Evolutionary conservation across 768 basidiomycete genomes (phyloP).

Genomic region (Auriscalpium vulgare): DNA sequence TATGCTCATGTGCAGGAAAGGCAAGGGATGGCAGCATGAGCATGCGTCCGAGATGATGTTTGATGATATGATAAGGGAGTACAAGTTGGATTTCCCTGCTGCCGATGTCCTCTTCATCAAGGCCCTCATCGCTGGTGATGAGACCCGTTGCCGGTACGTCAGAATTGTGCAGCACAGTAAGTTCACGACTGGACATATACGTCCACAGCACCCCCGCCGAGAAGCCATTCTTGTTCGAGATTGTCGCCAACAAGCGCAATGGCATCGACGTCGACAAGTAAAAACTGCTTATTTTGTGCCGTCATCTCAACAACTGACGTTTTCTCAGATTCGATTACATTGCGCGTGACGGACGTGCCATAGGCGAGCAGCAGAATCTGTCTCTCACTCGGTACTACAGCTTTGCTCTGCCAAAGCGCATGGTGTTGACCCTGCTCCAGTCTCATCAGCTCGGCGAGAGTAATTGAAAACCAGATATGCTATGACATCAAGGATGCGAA

Average conservation of each 20-base stretch:
- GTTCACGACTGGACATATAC: background rate
- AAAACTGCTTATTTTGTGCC: conserved; percentile 2
- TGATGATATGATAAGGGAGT: conserved; percentile 52
- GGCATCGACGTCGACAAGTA: conserved; percentile 87
- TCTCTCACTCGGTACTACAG: conserved; percentile 33
- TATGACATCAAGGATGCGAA: conserved; percentile 80
- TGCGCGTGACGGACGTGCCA: conserved; percentile 60
- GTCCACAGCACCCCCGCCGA: conserved; percentile 23
- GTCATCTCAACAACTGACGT: background rate
- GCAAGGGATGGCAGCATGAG: conserved; percentile 62
- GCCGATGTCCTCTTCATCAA: conserved; percentile 59
- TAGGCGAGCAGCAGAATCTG: conserved; percentile 55
- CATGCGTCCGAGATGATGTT: conserved; percentile 81
- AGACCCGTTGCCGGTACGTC: conserved; percentile 40
- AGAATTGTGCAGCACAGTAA: background rate
- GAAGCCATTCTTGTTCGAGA: conserved; percentile 75
- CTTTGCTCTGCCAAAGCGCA: background rate
- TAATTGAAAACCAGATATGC: conserved; percentile 67
- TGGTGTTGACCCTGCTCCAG: conserved; percentile 28
- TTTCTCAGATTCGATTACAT: conserved; percentile 71
- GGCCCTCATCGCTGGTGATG: conserved; percentile 68
- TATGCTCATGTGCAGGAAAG: conserved; percentile 29
- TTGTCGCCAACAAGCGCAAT: conserved; percentile 75
- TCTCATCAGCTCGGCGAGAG: conserved; percentile 66
- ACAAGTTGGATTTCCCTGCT: conserved; percentile 38